phyloP scores from a whole-genome alignment of 1,284 basidiomycete genomes.

The Pseudozyma tsukubaensis region DNA sequence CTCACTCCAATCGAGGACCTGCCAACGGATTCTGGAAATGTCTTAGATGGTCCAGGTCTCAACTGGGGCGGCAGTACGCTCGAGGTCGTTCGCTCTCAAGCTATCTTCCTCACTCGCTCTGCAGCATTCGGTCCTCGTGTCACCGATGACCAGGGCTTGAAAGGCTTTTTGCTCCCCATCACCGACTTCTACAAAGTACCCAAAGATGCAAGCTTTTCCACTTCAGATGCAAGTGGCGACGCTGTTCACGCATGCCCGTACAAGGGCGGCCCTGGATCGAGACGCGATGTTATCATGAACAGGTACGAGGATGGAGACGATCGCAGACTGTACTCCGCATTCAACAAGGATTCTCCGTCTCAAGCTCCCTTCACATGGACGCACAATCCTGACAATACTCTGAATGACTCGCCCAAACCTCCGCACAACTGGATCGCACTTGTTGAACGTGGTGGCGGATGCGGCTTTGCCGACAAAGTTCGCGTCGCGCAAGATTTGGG shows the following conservation, averaged over 20 bases:
- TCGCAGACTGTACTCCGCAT: slow-evolving; percentile 33
- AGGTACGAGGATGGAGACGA: slow-evolving; percentile 45
- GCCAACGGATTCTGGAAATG: slow-evolving; percentile 32
- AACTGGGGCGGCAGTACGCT: slow-evolving; percentile 61
- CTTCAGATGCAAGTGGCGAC: slow-evolving; percentile 20
- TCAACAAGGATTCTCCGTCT: slow-evolving; percentile 10
- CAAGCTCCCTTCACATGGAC: slow-evolving; percentile 32
- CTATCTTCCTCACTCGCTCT: slow-evolving; percentile 61
- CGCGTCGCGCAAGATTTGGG: slow-evolving; percentile 64
- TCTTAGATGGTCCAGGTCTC: slow-evolving; percentile 45
- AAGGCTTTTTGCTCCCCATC: slow-evolving; percentile 58
- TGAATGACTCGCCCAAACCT: slow-evolving; percentile 26
- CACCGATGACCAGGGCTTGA: slow-evolving; percentile 51
- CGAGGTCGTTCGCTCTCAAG: slow-evolving; percentile 60
- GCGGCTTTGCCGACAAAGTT: slow-evolving; percentile 65
- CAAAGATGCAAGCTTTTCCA: slow-evolving; percentile 17
- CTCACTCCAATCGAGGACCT: slow-evolving; percentile 20
- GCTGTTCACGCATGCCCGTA: slow-evolving; percentile 54
- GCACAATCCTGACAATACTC: slow-evolving; percentile 5
- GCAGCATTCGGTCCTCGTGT: slow-evolving; percentile 65
- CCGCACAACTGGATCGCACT: slow-evolving; percentile 66
- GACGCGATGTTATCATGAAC: slow-evolving; percentile 17
- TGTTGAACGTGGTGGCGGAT: slow-evolving; percentile 62
- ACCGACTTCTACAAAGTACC: slow-evolving; percentile 55
- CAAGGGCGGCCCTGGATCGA: slow-evolving; percentile 49